Evolutionary conservation across 2,329 filamentous ascomycete genomes (phyloP), one percentile per base, ranked within the genome.

Genomic region (Xylaria digitata): DNA sequence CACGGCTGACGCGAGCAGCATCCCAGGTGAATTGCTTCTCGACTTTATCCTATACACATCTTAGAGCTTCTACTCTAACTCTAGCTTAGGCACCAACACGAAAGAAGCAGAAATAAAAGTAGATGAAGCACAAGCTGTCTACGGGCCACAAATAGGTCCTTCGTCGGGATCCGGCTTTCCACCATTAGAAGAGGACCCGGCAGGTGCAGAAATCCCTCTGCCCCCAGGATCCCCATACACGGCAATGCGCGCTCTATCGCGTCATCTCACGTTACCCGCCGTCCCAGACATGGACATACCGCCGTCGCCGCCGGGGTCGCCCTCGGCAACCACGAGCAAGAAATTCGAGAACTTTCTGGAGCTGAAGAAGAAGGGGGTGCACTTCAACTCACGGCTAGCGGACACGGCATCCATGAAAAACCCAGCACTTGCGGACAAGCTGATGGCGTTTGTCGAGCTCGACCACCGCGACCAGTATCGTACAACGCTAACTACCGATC

Each of bases 371-470:
- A 87, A 90, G 69, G 90, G 90, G 4, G 84, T 89, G 17, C 92
- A 96, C 79, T 95, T 95, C 83, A 94, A 96, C 77, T 83, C 88
- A 72, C 89, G 91, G 68, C 82, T 96, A 8, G 87, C 90, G 42
- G 84, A 85, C 64, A 91, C 90, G 0, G 80, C 86, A 0, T 87
- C 90, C 7, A 81, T 94, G 65, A 86, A 87, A 58, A 95, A 95
- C 75, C 92, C 92, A 2, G 87, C 86, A 48, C 81, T 94, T 60
- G 86, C 89, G 78, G 88, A 91, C 69, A 93, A 92, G 79, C 82
- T 95, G 62, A 84, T 93, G 81, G 84, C 83, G 26, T 94, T 93
- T 80, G 89, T 90, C 15, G 76, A 72, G 3, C 82, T 89, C 23
- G 81, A 79, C 42, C 80, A 82, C 42, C 77, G 82, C 56, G 85